Evolutionary conservation across 129 eudicot genomes (phyloP), one percentile per base, ranked within the genome.

Genomic region (Centrapalus pauciflorus): DNA sequence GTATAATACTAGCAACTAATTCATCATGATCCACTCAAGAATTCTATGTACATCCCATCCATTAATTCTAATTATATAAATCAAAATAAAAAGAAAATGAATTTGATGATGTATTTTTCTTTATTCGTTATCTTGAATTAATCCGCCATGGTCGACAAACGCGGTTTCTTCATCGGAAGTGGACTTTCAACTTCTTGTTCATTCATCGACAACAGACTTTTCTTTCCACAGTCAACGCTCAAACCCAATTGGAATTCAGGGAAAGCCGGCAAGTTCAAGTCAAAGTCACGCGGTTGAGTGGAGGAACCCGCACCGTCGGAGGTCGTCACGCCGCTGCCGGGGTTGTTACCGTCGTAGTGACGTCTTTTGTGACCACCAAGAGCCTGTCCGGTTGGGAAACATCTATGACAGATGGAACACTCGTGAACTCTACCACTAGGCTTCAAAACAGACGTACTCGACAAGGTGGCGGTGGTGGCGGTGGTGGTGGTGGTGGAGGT

Each of bases 351-450:
- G 49, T 88, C 98, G 55, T 92, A 92, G 85, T 92, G 98, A 58
- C 88, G 86, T 40, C 98, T 51, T 80, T 88, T 88, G 76, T 92
- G 98, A 7, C 98, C 98, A 59, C 98, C 98, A 13, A 92, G 77
- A 0, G 98, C 98, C 63, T 92, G 98, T 0, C 98, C 98, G 16
- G 96, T 81, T 3, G 87, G 89, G 26, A 92, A 92, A 0, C 67
- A 43, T 56, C 81, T 77, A 69, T 77, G 81, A 45, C 98, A 92
- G 32, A 92, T 69, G 7, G 84, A 55, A 54, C 98, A 92, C 63
- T 71, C 82, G 69, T 92, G 98, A 3, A 72, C 1, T 73, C 66
- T 82, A 0, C 96, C 98, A 25, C 75, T 61, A 0, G 91, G 87
- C 50, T 80, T 84, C 52, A 85, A 69, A 21, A 74, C 79, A 0